Conservation (phyloP, 768 basidiomycete genomes). For the Hericium erinaceus region DNA sequence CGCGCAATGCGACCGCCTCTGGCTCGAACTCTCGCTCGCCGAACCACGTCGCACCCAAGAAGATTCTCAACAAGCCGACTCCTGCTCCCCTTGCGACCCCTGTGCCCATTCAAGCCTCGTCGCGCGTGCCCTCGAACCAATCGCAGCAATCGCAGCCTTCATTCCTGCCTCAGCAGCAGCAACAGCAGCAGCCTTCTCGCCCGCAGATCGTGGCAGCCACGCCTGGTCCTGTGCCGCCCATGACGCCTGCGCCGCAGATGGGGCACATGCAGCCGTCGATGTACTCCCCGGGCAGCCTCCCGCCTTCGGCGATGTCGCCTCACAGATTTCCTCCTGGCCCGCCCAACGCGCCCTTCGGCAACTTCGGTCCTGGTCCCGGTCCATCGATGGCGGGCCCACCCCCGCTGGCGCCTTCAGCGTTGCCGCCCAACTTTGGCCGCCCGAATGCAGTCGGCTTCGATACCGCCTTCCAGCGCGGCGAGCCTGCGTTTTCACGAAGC, state of each 20-base stretch:
- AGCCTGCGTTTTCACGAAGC: slow-evolving; percentile 26
- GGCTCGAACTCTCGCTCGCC: slow-evolving; percentile 38
- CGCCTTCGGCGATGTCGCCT: slow-evolving; percentile 42
- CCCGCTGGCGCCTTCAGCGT: slow-evolving; percentile 41
- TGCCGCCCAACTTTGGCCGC: slow-evolving; percentile 41
- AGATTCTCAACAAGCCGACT: slow-evolving; percentile 44
- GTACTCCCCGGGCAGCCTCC: slow-evolving; percentile 34
- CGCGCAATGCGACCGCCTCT: slow-evolving; percentile 36
- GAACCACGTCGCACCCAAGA: slow-evolving; percentile 47
- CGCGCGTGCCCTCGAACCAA: slow-evolving; percentile 26
- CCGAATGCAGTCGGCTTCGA: slow-evolving; percentile 43
- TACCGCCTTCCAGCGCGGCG: slow-evolving; percentile 33
- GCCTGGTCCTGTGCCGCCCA: neutral
- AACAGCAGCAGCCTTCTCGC: slow-evolving; percentile 31
- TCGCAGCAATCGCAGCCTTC: slow-evolving; percentile 21
- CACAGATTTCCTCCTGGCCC: slow-evolving; percentile 35
- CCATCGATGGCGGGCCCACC: slow-evolving; percentile 24
- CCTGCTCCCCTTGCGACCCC: slow-evolving; percentile 14
- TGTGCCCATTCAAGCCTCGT: slow-evolving; percentile 24
- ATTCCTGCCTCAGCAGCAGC: slow-evolving; percentile 42
- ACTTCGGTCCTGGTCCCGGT: slow-evolving; percentile 30
- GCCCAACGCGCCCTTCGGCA: slow-evolving; percentile 39
- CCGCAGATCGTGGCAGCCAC: slow-evolving; percentile 18
- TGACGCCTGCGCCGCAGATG: slow-evolving; percentile 28
- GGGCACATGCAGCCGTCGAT: slow-evolving; percentile 17